A percentile compares a stretch with the other conserved stretches of the same genome.
These are phyloP conservation scores for Claviceps maximensis DNA, from an alignment of 2,329 filamentous ascomycete species.

Conservation along the genomic window DNA sequence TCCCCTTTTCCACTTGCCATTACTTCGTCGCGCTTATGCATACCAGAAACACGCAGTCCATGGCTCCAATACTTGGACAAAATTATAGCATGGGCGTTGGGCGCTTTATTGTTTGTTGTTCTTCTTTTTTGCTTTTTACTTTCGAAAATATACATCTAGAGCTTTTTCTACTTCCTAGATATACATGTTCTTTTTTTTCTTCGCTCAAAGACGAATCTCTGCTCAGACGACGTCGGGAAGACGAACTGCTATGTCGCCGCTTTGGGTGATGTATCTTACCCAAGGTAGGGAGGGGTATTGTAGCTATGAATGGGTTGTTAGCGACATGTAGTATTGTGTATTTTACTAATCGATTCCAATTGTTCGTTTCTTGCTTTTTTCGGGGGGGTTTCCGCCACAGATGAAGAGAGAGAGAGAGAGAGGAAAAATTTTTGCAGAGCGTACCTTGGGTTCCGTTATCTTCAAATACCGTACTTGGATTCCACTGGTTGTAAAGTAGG, in stretches of 20 bases:
- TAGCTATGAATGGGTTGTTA: constrained; percentile 38
- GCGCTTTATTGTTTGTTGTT: not conserved
- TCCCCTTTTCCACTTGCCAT: not conserved
- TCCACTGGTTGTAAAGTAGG: constrained; percentile 99
- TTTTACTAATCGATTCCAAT: too few relatives aligned
- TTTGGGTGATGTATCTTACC: constrained; percentile 98
- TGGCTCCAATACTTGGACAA: not conserved
- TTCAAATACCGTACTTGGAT: constrained; percentile 98
- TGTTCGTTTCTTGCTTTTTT: too few relatives aligned
- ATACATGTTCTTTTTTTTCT: not conserved
- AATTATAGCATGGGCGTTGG: not conserved
- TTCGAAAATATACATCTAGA: too few relatives aligned
- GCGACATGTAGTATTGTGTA: not conserved
- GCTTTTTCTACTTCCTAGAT: not conserved
- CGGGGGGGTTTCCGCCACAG: too few relatives aligned
- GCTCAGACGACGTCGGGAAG: constrained; percentile 70
- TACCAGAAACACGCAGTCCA: not conserved
- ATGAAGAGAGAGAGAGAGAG: too few relatives aligned
- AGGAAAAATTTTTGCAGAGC: constrained; percentile 16
- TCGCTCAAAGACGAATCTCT: not conserved
- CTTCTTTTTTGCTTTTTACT: too few relatives aligned
- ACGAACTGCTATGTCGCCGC: constrained; percentile 87
- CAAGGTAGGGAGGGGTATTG: constrained; percentile 97
- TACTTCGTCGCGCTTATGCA: not conserved
- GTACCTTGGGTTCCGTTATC: constrained; percentile 97